phyloP scores from a whole-genome alignment of 2,329 filamentous ascomycete genomes.

The Sporothrix phasma region DNA sequence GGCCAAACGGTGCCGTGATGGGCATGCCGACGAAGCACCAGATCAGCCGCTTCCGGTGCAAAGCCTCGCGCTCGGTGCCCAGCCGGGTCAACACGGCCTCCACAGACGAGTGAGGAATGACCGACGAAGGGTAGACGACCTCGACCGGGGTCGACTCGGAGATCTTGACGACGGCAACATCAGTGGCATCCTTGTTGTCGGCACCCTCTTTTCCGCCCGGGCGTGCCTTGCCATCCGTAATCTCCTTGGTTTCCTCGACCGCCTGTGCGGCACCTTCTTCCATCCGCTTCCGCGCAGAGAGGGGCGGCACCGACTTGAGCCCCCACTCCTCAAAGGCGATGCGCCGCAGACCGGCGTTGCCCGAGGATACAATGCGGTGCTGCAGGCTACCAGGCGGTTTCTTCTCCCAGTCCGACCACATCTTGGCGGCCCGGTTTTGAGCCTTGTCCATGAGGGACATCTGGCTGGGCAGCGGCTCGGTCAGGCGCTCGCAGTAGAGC shows the following conservation, averaged over 20 bases:
- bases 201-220: neutral
- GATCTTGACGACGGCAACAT: neutral
- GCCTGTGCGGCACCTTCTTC: conserved; percentile 28
- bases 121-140: conserved; percentile 63
- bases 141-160: conserved; percentile 42
- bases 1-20: conserved; percentile 67
- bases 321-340: conserved; percentile 98
- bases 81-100: conserved; percentile 56
- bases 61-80: conserved; percentile 66
- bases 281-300: conserved; percentile 55
- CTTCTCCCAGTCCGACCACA: conserved; percentile 83
- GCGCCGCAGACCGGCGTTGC: conserved; percentile 72
- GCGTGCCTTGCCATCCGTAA: conserved; percentile 22
- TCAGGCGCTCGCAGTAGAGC: conserved; percentile 75
- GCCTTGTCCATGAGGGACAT: conserved; percentile 56
- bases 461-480: conserved; percentile 41
- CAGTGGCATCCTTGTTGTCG: too few relatives aligned
- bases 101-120: conserved; percentile 56
- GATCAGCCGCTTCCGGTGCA: conserved; percentile 68
- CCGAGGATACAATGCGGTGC: conserved; percentile 73
- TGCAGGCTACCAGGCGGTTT: conserved; percentile 72
- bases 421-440: conserved; percentile 59
- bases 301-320: conserved; percentile 82
- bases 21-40: conserved; percentile 80
- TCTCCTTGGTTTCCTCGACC: neutral